Conservation (phyloP, 2,329 filamentous ascomycete genomes). For the Nigrograna mackinnonii region DNA sequence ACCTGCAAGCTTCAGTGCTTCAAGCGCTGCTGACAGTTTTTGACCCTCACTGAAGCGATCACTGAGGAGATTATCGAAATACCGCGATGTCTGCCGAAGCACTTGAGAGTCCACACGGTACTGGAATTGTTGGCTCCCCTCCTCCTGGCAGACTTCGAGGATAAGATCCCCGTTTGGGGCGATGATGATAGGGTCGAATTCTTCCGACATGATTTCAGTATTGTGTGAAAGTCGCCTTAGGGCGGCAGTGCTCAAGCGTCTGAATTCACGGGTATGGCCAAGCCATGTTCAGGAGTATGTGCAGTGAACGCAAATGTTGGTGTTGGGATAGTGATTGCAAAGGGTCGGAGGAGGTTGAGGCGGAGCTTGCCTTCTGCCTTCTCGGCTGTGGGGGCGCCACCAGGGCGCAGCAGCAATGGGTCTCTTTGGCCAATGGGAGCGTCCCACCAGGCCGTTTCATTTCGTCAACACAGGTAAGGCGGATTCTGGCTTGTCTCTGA, state of each 20-base stretch:
- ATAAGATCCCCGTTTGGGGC: conserved; percentile 65
- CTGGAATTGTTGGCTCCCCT: conserved; percentile 56
- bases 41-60: conserved; percentile 68
- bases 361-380: too few species aligned
- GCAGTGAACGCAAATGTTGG: too few species aligned
- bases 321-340: too few species aligned
- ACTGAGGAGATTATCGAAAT: conserved; percentile 70
- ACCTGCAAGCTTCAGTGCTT: conserved; percentile 49
- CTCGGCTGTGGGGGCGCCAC: too few species aligned
- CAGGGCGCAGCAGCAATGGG: too few species aligned
- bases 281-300: conserved; percentile 5
- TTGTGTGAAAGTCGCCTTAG: too few species aligned
- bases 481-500: too few species aligned
- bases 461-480: too few species aligned
- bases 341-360: too few species aligned
- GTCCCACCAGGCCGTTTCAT: too few species aligned
- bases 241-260: too few species aligned
- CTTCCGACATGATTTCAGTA: conserved; percentile 29
- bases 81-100: conserved; percentile 66
- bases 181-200: conserved; percentile 52
- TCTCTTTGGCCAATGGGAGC: too few species aligned
- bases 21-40: conserved; percentile 56
- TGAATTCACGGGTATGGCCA: conserved; percentile 8
- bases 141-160: conserved; percentile 68
- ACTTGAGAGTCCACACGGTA: conserved; percentile 65